Evolutionary conservation across 2,329 filamentous ascomycete species (phyloP).

Genomic region (Drechslera avenae): DNA sequence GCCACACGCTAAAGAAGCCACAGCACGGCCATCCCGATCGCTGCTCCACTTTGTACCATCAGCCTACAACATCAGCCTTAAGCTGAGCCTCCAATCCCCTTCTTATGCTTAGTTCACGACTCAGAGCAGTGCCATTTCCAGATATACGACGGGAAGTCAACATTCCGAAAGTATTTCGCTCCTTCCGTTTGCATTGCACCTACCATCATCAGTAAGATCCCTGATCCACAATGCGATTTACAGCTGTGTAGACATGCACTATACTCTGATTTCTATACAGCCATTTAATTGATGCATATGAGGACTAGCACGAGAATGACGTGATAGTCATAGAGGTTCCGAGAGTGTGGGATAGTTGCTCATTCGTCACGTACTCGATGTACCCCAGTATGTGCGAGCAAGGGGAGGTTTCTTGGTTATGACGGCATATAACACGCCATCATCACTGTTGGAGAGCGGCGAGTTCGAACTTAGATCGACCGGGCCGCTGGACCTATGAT

Average conservation of each 20-base stretch:
- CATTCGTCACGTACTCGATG: conserved; percentile 18
- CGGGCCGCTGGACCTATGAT: conserved; percentile 22
- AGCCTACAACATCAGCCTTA: conserved; percentile 19
- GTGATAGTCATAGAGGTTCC: conserved; percentile 15
- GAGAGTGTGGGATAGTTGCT: conserved; percentile 5
- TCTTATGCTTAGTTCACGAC: conserved; percentile 18
- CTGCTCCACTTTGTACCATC: conserved; percentile 9
- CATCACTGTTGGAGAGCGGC: conserved; percentile 1
- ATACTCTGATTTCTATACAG: conserved; percentile 4
- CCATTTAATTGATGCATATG: background rate
- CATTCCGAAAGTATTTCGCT: conserved; percentile 23
- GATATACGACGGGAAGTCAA: conserved; percentile 22
- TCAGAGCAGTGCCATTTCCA: conserved; percentile 10
- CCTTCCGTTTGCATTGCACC: conserved; percentile 11
- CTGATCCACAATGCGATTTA: conserved; percentile 7
- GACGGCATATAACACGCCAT: background rate
- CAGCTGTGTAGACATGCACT: conserved; percentile 18
- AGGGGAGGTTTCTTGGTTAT: conserved; percentile 6
- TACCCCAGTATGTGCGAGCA: conserved; percentile 6
- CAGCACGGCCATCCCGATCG: conserved; percentile 8
- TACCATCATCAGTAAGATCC: conserved; percentile 2
- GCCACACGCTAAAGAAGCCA: conserved; percentile 21
- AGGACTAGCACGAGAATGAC: conserved; percentile 3
- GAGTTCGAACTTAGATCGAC: conserved; percentile 21
- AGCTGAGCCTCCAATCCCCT: conserved; percentile 14